Evolutionary conservation across 331 rosid genomes (phyloP), one percentile per base, ranked within the genome.

Genomic region (Acacia pycnantha): DNA sequence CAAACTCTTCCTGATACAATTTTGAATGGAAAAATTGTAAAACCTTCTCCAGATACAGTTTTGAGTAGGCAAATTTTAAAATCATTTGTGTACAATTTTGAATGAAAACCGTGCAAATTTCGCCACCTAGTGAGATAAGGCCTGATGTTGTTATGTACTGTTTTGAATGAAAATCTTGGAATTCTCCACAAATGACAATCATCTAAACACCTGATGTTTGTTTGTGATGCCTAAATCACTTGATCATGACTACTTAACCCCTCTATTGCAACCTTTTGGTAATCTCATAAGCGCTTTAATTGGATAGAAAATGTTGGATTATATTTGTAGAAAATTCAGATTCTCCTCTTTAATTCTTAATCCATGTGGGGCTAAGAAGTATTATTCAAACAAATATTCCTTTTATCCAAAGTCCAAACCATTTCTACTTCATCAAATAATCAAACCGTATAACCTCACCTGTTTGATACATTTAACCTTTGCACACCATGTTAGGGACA

Each of bases 401-500:
- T 53, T 69, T n/a, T 51, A 22, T 21, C 31, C 6, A 22, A 22
- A 3, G 65, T 58, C 65, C 65, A n/a, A 18, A 2, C 19, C 10
- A 51, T 50, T 26, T 31, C 64, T 35, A 65, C 15, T n/a, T 48
- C 54, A 48, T 48, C 54, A 8, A 3, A 54, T 54, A 27, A 48
- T 71, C 15, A 54, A 58, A 70, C 74, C 12, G 18, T 44, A 48
- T 56, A 50, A 3, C 24, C 11, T 40, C 53, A 15, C 79, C 18
- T 65, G 58, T 58, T 82, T 79, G 65, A 77, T 40, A 31, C 80
- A 79, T 80, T 12, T 26, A 48, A 73, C 59, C 53, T 72, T 56
- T 69, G 7, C 21, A 43, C 77, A 73, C 69, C 66, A 69, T 88
- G 78, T 75, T 75, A 95, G 98, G 97, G 46, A 89, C 94, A 58